Base-by-base conservation (phyloP, 768 basidiomycete genomes). In the Clitopilus hobsonii region DNA sequence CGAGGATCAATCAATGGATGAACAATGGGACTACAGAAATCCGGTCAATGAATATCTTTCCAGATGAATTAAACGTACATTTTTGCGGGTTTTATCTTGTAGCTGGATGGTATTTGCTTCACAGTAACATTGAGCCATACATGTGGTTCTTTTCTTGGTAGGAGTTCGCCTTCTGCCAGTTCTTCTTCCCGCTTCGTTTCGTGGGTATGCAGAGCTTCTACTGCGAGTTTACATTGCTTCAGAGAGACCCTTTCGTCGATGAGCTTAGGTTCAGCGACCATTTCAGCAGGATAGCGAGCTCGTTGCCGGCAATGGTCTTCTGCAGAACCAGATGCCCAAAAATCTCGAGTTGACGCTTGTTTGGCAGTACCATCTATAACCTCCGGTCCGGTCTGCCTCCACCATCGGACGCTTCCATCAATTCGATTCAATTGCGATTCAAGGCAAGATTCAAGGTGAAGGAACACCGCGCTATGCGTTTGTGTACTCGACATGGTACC, bases 41-140 rank as follows among this genome's bases (percentile, higher is more conserved):
- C 62, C 5, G 38, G 52, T 49, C 26, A 11, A 56, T 54, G 54
- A 28, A 58, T 26, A 38, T 25, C 56, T 53, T 61, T 61, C 6
- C 51, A 32, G 23, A 32, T 57, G 2, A 20, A 23, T 22, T 25
- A 22, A 29, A 81, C 88, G 62, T 61, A 97, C 94, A 98, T 90
- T 73, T 83, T 84, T 48, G 81, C 71, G 3, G 94, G 94, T 69
- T 91, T 97, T 27, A 94, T 71, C 63, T 80, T 87, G 65, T 83
- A 84, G 57, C 81, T 82, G 28, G 88, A 78, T 23, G 85, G 80
- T 65, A 94, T 88, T 65, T 78, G 81, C 77, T 96, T 97, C 56
- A 94, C 85, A 3, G 91, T 83, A 53, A 98, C 77, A 60, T 90
- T 86, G 18, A 99, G 79, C 91, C 93, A 98, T 53, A 98, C 77